Evolutionary conservation across 495 filamentous ascomycete species (phyloP), one percentile per base, ranked within the genome.

Genomic region (Penicillium silybi): DNA sequence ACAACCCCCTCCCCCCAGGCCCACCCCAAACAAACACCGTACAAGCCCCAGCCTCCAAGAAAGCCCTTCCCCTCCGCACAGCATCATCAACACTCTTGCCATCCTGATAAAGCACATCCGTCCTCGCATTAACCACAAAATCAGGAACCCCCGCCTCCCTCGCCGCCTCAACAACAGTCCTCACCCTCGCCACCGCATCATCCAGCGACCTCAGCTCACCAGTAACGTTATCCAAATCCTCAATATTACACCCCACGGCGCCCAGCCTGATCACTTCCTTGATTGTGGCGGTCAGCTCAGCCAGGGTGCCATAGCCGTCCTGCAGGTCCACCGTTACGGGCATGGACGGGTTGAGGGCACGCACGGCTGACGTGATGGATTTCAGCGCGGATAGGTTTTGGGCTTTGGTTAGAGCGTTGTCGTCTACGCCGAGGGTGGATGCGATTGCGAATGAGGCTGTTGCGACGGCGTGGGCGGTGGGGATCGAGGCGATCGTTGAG

Each of bases 331-430:
- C 73, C 0, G 77, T 75, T 11, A 81, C 50, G 0, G 78, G 76
- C 23, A 64, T 66, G 11, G 53, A 17, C 10, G 46, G 41, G 44
- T 59, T 49, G 22, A 54, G 51, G 23, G 54, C 39, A 20, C 44
- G 52, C 7, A 68, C 64, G 15, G 71, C 87, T 3, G 86, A 81
- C 3, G 89, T 86, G 52, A 97, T 96, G n/a, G 87, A 84, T n/a
- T 89, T 78, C 49, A 95, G 85, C 25, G 89, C 85, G 4, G 80
- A 72, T 7, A 82, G 63, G 27, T 85, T 82, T 16, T 84, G 71
- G 52, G 68, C 44, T 9, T 72, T 62, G 0, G 65, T 68, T 17
- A 85, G 66, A 7, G 68, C 53, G 7, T 64, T 58, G 59, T 83
- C 79, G 1, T 63, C 45, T 10, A 71, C 54, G 32, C 74, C 76